Evolutionary conservation across 805 yeast species (phyloP).

Genomic region (Candida ponderosae): DNA sequence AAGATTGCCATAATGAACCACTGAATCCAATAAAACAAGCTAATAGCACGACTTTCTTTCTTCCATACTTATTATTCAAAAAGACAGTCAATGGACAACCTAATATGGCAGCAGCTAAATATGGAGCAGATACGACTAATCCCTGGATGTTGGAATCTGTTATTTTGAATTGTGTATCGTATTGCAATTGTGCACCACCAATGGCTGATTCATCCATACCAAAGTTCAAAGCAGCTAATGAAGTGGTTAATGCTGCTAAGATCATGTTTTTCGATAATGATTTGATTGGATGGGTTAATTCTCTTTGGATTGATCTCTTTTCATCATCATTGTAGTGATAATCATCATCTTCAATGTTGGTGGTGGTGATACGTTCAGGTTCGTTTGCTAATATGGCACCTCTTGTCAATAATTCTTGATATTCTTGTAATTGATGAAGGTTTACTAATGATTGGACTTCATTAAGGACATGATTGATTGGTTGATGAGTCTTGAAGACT

Average conservation of each 20-base stretch:
- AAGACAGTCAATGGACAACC: constrained; percentile 51
- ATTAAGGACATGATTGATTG: constrained; percentile 4
- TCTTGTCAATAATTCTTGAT: constrained; percentile 31
- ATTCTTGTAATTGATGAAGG: constrained; percentile 9
- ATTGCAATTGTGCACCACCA: constrained; percentile 58
- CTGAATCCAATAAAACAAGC: constrained; percentile 49
- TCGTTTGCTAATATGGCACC: constrained; percentile 54
- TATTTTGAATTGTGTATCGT: constrained; percentile 38
- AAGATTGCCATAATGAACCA: constrained; percentile 60
- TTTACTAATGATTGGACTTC: constrained; percentile 8
- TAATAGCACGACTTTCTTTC: constrained; percentile 52
- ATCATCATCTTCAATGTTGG: constrained; percentile 27
- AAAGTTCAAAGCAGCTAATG: constrained; percentile 50
- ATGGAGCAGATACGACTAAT: constrained; percentile 58
- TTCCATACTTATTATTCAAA: constrained; percentile 43
- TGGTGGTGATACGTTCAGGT: too few relatives aligned
- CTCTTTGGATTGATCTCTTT: constrained; percentile 28
- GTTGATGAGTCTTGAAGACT: constrained; percentile 9
- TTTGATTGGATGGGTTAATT: constrained; percentile 37
- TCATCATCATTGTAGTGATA: constrained; percentile 24
- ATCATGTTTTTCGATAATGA: constrained; percentile 44
- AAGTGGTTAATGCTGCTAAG: constrained; percentile 51
- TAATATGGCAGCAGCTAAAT: constrained; percentile 46
- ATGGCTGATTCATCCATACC: constrained; percentile 72
- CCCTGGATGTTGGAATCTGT: constrained; percentile 41